Evolutionary conservation across 306 rosid species (phyloP).

Genomic region (Malus orientalis): DNA sequence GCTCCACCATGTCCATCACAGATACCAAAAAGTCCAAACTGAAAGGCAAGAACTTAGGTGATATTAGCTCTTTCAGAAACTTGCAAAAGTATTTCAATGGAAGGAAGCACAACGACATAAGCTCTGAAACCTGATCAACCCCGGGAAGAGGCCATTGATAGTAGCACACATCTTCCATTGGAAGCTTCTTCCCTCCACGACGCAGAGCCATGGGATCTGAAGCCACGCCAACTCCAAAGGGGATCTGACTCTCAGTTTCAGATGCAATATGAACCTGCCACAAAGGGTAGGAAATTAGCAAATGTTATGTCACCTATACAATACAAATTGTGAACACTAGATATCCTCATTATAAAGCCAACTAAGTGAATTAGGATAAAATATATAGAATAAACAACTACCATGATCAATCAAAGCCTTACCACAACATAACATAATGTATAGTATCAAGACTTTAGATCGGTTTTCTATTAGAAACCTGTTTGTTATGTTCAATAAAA

Average conservation of each 20-base stretch:
- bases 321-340: background rate
- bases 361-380: conserved; percentile 3
- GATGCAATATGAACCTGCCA: conserved; percentile 70
- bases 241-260: conserved; percentile 45
- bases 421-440: background rate
- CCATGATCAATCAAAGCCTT: background rate
- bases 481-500: background rate
- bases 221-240: conserved; percentile 85
- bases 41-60: conserved; percentile 31
- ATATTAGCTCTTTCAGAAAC: conserved; percentile 27
- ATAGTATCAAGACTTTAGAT: background rate
- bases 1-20: conserved; percentile 97
- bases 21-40: conserved; percentile 91
- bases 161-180: conserved; percentile 98
- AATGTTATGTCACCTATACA: conserved; percentile 7
- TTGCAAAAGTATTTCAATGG: conserved; percentile 7
- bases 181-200: conserved; percentile 77
- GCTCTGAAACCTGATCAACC: conserved; percentile 63
- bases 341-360: conserved; percentile 8
- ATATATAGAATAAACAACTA: conserved; percentile 6
- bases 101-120: conserved; percentile 1
- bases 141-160: conserved; percentile 95
- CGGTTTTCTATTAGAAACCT: background rate
- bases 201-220: conserved; percentile 98
- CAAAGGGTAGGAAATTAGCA: conserved; percentile 7